Conservation (phyloP, 1,139 yeast species). For the Candida freyschussii region DNA sequence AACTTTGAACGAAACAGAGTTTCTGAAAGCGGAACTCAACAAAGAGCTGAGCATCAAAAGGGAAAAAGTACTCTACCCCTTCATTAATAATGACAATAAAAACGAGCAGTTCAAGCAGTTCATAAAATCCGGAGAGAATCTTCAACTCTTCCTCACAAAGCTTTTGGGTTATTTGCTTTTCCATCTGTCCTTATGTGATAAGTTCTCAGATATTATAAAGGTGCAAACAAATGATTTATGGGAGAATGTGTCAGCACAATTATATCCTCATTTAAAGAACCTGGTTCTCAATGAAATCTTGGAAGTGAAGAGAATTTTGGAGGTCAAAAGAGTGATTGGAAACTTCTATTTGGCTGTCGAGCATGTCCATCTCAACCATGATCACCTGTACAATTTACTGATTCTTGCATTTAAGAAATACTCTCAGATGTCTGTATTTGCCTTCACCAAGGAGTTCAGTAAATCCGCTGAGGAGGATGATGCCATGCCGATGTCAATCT, state of each 20-base stretch:
- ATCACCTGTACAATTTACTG: constrained; percentile 59
- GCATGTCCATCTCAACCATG: constrained; percentile 57
- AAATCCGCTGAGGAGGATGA: constrained; percentile 72
- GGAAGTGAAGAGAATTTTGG: constrained; percentile 34
- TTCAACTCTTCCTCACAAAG: constrained; percentile 55
- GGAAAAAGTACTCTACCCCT: constrained; percentile 66
- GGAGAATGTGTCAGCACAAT: constrained; percentile 60
- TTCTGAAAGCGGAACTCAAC: constrained; percentile 56
- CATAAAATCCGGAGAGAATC: constrained; percentile 29
- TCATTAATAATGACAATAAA: constrained; percentile 34
- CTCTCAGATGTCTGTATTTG: constrained; percentile 49
- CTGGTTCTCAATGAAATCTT: constrained; percentile 26
- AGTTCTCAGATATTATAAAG: constrained; percentile 37
- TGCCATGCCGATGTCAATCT: constrained; percentile 79
- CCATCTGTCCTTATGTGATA: constrained; percentile 48
- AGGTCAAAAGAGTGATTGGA: constrained; percentile 59
- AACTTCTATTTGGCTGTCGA: constrained; percentile 75
- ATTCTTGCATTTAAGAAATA: constrained; percentile 56
- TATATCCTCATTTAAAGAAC: constrained; percentile 47
- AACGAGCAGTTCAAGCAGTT: constrained; percentile 24
- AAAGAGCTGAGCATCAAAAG: constrained; percentile 74
- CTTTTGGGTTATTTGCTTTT: constrained; percentile 74
- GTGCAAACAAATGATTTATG: constrained; percentile 69
- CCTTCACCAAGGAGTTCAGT: constrained; percentile 59
- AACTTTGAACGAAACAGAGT: constrained; percentile 60